Percentiles rank a stretch among this genome's conserved stretches.
Evolutionary conservation across 169 alveolate species (phyloP).

Genomic region (Plasmodium sp.): DNA sequence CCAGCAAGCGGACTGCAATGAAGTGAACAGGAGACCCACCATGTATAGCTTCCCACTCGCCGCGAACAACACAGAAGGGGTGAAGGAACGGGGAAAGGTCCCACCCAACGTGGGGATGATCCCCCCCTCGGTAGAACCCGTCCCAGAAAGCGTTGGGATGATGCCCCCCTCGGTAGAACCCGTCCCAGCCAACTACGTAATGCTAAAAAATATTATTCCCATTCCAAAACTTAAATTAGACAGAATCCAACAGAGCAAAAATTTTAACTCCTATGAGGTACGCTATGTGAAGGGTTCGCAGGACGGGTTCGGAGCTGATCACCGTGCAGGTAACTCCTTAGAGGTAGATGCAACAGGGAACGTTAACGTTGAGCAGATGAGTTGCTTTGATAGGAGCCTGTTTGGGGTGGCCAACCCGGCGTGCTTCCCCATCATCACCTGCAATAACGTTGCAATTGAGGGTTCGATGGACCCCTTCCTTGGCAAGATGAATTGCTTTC

Average conservation of each 20-base stretch:
- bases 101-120: neutral
- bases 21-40: neutral
- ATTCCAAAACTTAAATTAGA: slow-evolving; percentile 6
- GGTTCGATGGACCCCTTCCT: neutral
- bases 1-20: neutral
- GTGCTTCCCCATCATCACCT: neutral
- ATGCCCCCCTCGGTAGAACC: neutral
- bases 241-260: neutral
- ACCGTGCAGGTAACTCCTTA: neutral
- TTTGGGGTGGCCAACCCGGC: neutral
- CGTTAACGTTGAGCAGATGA: neutral
- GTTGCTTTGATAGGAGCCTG: neutral
- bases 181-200: neutral
- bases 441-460: neutral
- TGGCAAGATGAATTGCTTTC: neutral
- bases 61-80: neutral
- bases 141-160: too few relatives aligned
- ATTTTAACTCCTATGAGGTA: neutral
- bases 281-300: neutral
- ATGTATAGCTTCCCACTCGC: slow-evolving; percentile 3
- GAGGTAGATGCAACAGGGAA: neutral
- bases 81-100: neutral
- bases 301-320: neutral
- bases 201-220: neutral
- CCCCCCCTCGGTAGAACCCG: neutral